Base-by-base conservation (phyloP, 1,284 basidiomycete genomes). In the Porodaedalea pini region DNA sequence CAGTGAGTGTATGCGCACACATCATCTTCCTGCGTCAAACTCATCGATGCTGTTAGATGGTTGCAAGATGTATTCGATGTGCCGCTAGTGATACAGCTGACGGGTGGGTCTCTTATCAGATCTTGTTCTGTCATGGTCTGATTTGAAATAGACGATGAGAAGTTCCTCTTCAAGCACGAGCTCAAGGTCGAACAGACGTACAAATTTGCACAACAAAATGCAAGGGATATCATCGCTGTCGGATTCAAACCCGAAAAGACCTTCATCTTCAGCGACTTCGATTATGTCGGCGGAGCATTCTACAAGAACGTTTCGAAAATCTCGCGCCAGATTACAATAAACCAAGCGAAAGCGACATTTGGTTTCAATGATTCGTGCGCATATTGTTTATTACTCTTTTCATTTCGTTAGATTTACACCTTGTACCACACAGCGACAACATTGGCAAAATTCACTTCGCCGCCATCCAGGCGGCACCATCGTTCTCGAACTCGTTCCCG, bases 401-500 rank as follows among this genome's bases (percentile, higher is more conserved):
- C 17, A 13, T 47, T 34, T 5, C 11, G 29, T 19, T 21, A 4
- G 19, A 11, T 13, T 5, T 25, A 25, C 11, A 29, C 39, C 17
- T 8, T 53, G 48, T 37, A 31, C 3, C 4, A 17, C 44, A n/a
- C 64, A 96, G 93, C 34, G 97, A 99, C 75, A 98, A 97, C 73
- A 93, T 98, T 64, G 97, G 97, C 62, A 99, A 98, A 77, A 84
- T 94, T 61, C 96, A 99, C 76, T 99, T 99, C 71, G 93, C 92
- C 37, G 83, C 97, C n/a, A 86, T 99, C 63, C 97, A 99, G 74
- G 94, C 96, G 10, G 88, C 95, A 1, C 95, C 97, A 0, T 92
- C 94, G 17, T 99, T 99, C 79, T 95, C 92, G 66, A 98, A 94
- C 74, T 98, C 95, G 23, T 99, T 99, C 79, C 96, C 97, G 8